These are phyloP conservation scores for Globisporangium abappressorium DNA, from an alignment of 352 stramenopile species.

Conservation along the genomic window DNA sequence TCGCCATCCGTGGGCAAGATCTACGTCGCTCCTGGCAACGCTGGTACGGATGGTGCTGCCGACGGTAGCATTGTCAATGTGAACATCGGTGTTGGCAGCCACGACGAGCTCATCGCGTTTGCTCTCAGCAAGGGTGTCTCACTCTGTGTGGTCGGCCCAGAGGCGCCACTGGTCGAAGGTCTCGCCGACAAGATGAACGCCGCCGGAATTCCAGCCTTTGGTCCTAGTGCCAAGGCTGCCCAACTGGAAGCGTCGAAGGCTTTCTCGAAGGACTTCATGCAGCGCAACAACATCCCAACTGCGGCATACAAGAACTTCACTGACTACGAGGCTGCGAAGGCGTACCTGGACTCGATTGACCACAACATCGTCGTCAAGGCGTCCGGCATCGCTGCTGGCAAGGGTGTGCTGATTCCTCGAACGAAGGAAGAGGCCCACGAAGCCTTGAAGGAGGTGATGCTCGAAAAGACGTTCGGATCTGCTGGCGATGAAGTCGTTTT, in stretches of 20 bases:
- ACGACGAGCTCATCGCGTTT: slow-evolving; percentile 78
- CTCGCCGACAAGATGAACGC: slow-evolving; percentile 93
- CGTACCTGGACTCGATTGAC: slow-evolving; percentile 92
- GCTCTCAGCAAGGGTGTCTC: slow-evolving; percentile 87
- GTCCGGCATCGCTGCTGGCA: slow-evolving; percentile 98
- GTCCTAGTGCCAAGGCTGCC: slow-evolving; percentile 92
- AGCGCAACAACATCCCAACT: slow-evolving; percentile 96
- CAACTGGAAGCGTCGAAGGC: slow-evolving; percentile 98
- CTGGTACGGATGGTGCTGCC: slow-evolving; percentile 62
- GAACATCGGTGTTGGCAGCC: slow-evolving; percentile 49
- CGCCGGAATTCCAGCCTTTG: slow-evolving; percentile 94
- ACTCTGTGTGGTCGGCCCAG: slow-evolving; percentile 97
- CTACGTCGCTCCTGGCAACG: slow-evolving; percentile 91
- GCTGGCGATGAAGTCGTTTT: slow-evolving; percentile 97
- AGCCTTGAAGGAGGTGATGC: slow-evolving; percentile 97
- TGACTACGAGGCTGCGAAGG: slow-evolving; percentile 84
- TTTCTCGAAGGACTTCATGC: slow-evolving; percentile 99
- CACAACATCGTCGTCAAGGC: slow-evolving; percentile 98
- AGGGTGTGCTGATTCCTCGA: slow-evolving; percentile 97
- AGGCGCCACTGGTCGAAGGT: slow-evolving; percentile 95
- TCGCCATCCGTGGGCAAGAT: slow-evolving; percentile 71
- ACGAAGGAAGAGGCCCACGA: slow-evolving; percentile 91
- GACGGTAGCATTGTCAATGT: slow-evolving; percentile 74
- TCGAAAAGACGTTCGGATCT: slow-evolving; percentile 94
- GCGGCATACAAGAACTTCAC: slow-evolving; percentile 97